These are phyloP conservation scores for Tetrahymena borealis DNA, from an alignment of 73 alveolate species.

Conservation along the genomic window DNA sequence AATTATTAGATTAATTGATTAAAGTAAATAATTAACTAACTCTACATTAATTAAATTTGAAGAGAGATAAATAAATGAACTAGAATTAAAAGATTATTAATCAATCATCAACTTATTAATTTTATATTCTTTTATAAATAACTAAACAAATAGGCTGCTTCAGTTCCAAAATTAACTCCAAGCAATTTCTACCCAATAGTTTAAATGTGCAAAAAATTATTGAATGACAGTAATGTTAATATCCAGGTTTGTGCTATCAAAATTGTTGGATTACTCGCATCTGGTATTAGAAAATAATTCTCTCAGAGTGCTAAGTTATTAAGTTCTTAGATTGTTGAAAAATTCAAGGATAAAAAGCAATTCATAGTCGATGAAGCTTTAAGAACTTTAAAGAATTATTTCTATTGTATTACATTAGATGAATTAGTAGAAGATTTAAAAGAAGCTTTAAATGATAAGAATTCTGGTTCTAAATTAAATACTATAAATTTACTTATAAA, in stretches of 20 bases:
- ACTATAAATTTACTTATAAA: neutral
- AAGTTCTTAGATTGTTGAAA: conserved; percentile 12
- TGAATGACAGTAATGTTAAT: conserved; percentile 30
- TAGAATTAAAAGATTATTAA: neutral
- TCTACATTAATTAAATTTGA: too few relatives aligned
- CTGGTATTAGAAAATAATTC: conserved; percentile 23
- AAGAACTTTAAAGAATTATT: conserved; percentile 11
- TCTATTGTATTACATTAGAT: conserved; percentile 19
- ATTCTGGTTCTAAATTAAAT: conserved; percentile 10
- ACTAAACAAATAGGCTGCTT: neutral
- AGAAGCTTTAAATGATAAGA: conserved; percentile 32
- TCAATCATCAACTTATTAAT: neutral
- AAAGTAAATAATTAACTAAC: conserved; percentile 1
- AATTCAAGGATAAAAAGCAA: conserved; percentile 29
- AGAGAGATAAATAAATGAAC: neutral
- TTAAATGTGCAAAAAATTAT: conserved; percentile 25
- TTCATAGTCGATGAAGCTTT: conserved; percentile 19
- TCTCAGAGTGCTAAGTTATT: conserved; percentile 9
- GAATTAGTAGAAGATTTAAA: conserved; percentile 37
- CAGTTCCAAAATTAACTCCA: conserved; percentile 31
- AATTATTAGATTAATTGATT: conserved; percentile 46
- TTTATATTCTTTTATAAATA: neutral
- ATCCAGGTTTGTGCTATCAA: conserved; percentile 30
- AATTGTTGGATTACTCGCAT: conserved; percentile 28
- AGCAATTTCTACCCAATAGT: conserved; percentile 24